Conservation (phyloP, 1,284 basidiomycete species). For the Trichosporon sp. region DNA sequence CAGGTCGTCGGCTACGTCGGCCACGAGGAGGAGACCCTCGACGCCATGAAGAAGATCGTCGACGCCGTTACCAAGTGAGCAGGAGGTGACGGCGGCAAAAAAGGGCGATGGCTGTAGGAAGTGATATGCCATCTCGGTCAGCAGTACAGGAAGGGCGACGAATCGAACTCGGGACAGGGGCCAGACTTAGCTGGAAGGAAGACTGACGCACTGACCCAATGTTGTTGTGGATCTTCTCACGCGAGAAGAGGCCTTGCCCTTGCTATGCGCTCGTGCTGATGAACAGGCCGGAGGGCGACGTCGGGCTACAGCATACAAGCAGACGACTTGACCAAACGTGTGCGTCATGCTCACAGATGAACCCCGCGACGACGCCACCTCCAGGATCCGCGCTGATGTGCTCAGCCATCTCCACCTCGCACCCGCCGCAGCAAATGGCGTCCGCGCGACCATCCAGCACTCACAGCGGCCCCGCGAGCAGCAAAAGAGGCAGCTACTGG, state of each 20-base stretch:
- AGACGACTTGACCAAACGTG: too few relatives aligned
- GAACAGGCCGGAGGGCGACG: too few relatives aligned
- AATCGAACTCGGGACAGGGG: not conserved
- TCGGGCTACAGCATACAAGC: too few relatives aligned
- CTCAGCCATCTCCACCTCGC: not conserved
- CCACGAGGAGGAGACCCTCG: slow-evolving; percentile 16
- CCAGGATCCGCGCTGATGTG: not conserved
- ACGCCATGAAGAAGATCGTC: slow-evolving; percentile 7
- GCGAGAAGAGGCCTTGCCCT: too few relatives aligned
- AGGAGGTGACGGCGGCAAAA: not conserved
- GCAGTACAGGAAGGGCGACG: not conserved
- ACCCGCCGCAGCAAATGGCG: not conserved
- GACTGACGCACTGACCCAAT: too few relatives aligned
- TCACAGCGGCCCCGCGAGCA: not conserved
- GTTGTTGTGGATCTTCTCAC: too few relatives aligned
- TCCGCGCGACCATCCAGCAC: too few relatives aligned
- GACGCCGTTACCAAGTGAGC: not conserved
- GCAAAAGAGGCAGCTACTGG: not conserved
- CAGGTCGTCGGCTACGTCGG: slow-evolving; percentile 19
- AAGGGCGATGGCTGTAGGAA: not conserved
- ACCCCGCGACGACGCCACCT: not conserved
- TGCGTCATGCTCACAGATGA: not conserved
- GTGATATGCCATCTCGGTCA: not conserved
- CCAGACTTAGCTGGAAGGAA: too few relatives aligned
- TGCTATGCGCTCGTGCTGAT: too few relatives aligned